Evolutionary conservation across 1,139 yeast genomes (phyloP).

Genomic region (Saccharomyces pastorianus): DNA sequence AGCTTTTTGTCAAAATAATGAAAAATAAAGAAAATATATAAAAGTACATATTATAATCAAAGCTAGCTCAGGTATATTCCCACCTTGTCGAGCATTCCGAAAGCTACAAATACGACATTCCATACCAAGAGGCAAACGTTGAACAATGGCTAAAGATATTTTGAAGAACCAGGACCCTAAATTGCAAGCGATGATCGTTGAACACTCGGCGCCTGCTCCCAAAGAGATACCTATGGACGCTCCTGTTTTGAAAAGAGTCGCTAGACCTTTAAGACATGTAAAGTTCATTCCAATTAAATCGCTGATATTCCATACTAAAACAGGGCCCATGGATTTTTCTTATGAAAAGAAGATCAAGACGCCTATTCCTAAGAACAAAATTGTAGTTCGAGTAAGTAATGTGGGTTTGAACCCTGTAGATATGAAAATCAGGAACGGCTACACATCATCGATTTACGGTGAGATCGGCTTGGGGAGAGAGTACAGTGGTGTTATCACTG

Average conservation of each 20-base stretch:
- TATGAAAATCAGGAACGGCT: slow-evolving; percentile 37
- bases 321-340: slow-evolving; percentile 34
- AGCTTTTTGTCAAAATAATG: neutral
- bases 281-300: slow-evolving; percentile 35
- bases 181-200: slow-evolving; percentile 12
- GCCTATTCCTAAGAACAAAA: slow-evolving; percentile 38
- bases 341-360: slow-evolving; percentile 36
- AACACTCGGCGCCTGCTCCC: slow-evolving; percentile 17
- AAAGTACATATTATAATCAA: neutral
- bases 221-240: slow-evolving; percentile 18
- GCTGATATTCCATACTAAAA: slow-evolving; percentile 31
- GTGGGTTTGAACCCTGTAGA: slow-evolving; percentile 56
- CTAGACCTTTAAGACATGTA: slow-evolving; percentile 37
- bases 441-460: slow-evolving; percentile 33
- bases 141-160: slow-evolving; percentile 4
- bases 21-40: neutral
- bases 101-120: neutral
- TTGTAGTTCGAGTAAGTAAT: slow-evolving; percentile 46
- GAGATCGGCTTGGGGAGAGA: slow-evolving; percentile 62
- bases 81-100: neutral
- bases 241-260: slow-evolving; percentile 30
- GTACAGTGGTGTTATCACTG: slow-evolving; percentile 54
- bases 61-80: neutral
- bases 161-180: slow-evolving; percentile 9
- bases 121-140: slow-evolving; percentile 1